Conservation (phyloP, 805 yeast species). For the Metschnikowia lochheadii region DNA sequence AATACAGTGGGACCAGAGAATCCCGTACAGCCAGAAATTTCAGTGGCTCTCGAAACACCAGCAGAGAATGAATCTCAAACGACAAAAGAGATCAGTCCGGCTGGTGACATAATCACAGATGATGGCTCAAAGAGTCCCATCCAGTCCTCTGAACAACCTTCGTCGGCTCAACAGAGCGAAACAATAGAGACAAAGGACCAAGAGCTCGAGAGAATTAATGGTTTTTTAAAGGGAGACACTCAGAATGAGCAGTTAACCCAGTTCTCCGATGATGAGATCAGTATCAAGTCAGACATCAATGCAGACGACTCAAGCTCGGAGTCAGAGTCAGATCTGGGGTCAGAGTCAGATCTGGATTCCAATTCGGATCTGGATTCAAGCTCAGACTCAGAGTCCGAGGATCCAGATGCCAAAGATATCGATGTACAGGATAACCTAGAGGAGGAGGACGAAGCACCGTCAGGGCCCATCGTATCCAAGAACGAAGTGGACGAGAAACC, state of each 20-base stretch:
- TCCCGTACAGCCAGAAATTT: too few relatives aligned
- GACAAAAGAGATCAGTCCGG: not conserved
- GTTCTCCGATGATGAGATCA: conserved; percentile 18
- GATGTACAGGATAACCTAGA: conserved; percentile 24
- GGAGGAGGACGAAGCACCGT: conserved; percentile 41
- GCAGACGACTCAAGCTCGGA: not conserved
- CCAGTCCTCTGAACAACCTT: not conserved
- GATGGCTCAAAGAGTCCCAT: not conserved
- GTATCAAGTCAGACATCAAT: conserved; percentile 3
- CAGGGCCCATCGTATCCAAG: conserved; percentile 71
- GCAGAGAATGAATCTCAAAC: not conserved
- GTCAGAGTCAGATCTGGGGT: not conserved
- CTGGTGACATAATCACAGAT: too few relatives aligned
- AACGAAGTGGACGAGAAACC: conserved; percentile 77
- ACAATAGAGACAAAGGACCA: not conserved
- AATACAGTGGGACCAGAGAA: not conserved
- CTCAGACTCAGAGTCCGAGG: conserved; percentile 9
- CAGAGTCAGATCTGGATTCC: conserved; percentile 3
- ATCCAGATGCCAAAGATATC: not conserved
- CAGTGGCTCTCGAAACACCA: not conserved
- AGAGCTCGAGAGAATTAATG: not conserved
- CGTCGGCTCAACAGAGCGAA: not conserved
- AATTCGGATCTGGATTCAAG: conserved; percentile 5
- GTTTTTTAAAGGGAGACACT: conserved; percentile 1
- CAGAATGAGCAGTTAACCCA: conserved; percentile 6